phyloP scores from a whole-genome alignment of 352 stramenopile genomes.

The Blastocystis sp. region DNA sequence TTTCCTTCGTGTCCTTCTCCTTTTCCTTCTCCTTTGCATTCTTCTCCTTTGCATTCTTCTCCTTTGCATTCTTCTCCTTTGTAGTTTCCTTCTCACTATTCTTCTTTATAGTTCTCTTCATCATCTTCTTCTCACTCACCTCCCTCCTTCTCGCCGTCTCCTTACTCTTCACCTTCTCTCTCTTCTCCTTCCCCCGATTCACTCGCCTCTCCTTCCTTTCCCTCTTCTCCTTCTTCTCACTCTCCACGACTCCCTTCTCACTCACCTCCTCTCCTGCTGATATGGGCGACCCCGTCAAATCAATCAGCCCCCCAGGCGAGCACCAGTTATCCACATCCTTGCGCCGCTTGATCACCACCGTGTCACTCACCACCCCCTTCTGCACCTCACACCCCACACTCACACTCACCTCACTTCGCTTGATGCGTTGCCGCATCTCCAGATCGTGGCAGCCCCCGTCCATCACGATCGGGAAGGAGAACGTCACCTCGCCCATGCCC shows the following conservation, averaged over 20 bases:
- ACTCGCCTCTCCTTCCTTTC: no score
- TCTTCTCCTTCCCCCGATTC: background rate
- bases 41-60: background rate
- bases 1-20: constrained; percentile 30
- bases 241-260: background rate
- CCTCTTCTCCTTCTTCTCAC: background rate
- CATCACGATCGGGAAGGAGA: background rate
- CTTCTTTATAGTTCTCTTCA: constrained; percentile 30
- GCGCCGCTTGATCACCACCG: background rate
- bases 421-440: background rate
- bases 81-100: constrained; percentile 8
- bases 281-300: background rate
- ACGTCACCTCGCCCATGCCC: background rate
- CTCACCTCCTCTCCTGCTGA: background rate
- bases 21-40: background rate
- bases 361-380: background rate
- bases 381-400: no score
- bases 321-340: background rate
- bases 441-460: constrained; percentile 28
- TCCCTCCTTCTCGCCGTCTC: background rate
- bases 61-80: constrained; percentile 13
- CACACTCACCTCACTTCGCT: background rate
- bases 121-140: constrained; percentile 26
- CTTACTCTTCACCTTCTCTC: background rate
- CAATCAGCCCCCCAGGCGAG: background rate